Conservation (phyloP, 106 monocot genomes). For the Acorus calamus region DNA sequence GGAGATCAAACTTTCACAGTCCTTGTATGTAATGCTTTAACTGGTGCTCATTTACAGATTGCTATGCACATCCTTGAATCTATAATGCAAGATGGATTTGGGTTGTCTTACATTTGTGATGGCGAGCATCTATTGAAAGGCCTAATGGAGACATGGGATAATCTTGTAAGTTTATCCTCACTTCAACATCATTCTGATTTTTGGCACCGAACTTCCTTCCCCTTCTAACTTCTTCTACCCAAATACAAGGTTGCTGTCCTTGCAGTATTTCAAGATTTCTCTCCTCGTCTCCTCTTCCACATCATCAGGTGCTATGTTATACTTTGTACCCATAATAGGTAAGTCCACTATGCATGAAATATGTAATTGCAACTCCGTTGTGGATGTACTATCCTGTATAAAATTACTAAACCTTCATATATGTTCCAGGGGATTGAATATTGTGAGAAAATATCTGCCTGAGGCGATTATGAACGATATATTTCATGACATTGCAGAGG, state of each 20-base stretch:
- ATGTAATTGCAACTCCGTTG: background rate
- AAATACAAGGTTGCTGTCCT: constrained; percentile 18
- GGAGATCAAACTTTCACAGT: no score
- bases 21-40: no score
- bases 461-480: constrained; percentile 10
- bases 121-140: constrained; percentile 9
- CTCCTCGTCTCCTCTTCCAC: constrained; percentile 51
- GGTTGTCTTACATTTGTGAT: constrained; percentile 26
- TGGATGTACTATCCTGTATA: background rate
- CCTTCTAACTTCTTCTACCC: no score
- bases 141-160: constrained; percentile 24
- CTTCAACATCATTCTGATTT: background rate
- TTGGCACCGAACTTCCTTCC: background rate
- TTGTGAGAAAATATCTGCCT: constrained; percentile 21
- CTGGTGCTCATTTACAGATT: constrained; percentile 21
- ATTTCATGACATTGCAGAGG: constrained; percentile 20
- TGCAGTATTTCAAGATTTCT: constrained; percentile 17
- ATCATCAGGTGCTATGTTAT: constrained; percentile 46
- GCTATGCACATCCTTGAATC: constrained; percentile 56
- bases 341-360: background rate
- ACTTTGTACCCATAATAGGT: constrained; percentile 32
- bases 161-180: constrained; percentile 11
- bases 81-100: constrained; percentile 25
- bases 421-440: constrained; percentile 22
- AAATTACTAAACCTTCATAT: background rate